These are phyloP conservation scores for Heliamphora exappendiculata DNA, from an alignment of 148 eudicot species.

Conservation along the genomic window DNA sequence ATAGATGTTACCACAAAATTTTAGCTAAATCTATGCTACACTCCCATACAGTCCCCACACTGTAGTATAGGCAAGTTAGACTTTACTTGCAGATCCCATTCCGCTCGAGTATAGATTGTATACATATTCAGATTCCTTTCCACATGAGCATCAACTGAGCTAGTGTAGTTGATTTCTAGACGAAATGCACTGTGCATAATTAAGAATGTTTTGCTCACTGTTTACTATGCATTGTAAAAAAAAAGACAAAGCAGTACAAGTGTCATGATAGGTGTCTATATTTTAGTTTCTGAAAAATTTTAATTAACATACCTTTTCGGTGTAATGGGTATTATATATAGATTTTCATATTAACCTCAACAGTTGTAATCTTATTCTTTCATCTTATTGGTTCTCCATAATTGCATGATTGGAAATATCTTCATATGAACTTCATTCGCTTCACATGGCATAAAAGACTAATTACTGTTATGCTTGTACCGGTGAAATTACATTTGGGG, in stretches of 20 bases:
- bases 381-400: neutral
- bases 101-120: no score
- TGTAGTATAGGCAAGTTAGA: neutral
- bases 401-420: neutral
- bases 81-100: no score
- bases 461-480: neutral
- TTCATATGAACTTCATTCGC: conserved; percentile 4
- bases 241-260: neutral
- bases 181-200: neutral
- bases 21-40: neutral
- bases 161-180: neutral
- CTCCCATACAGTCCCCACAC: neutral
- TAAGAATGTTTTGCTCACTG: neutral
- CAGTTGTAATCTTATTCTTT: neutral
- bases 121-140: neutral
- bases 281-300: neutral
- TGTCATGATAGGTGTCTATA: neutral
- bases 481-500: neutral
- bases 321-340: neutral
- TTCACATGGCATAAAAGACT: neutral
- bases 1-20: neutral
- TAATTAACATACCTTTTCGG: neutral
- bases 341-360: neutral
- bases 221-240: neutral
- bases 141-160: neutral